phyloP scores from a whole-genome alignment of 139 green algal species.

The Micromonas pusilla region DNA sequence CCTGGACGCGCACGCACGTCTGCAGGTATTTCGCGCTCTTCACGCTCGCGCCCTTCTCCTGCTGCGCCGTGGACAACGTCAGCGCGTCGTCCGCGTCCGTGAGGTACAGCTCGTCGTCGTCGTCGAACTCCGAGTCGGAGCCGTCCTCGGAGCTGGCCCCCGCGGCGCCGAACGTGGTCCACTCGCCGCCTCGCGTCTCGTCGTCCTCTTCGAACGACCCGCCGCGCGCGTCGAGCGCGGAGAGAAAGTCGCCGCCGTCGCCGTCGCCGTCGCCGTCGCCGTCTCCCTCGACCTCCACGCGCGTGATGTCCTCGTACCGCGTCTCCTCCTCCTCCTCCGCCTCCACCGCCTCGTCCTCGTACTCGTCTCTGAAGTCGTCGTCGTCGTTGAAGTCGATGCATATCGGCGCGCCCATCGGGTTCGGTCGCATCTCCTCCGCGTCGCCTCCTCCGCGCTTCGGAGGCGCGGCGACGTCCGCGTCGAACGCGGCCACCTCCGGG shows the following conservation, averaged over 20 bases:
- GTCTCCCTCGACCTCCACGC: no score
- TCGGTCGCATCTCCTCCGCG: no score
- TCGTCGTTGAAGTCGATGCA: constrained; percentile 13
- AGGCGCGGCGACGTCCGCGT: background rate
- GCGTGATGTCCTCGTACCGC: no score
- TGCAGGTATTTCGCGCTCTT: constrained; percentile 1
- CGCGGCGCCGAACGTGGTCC: no score
- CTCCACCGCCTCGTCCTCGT: background rate
- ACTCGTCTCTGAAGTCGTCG: background rate
- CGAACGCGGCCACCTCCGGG: background rate
- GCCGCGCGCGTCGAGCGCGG: no score
- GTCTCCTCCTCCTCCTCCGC: background rate
- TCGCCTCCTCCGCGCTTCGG: no score
- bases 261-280: no score
- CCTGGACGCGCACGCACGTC: background rate
- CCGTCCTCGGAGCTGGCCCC: no score
- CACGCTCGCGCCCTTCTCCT: constrained; percentile 5
- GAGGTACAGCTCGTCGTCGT: background rate
- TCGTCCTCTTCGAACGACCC: no score
- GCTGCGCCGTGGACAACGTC: background rate
- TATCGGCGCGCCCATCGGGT: background rate
- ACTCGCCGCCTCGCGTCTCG: no score
- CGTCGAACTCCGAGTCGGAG: no score
- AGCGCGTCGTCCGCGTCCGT: background rate
- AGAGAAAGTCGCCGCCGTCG: no score